Conservation (phyloP, 345 rosid genomes). For the Corchorus capsularis region DNA sequence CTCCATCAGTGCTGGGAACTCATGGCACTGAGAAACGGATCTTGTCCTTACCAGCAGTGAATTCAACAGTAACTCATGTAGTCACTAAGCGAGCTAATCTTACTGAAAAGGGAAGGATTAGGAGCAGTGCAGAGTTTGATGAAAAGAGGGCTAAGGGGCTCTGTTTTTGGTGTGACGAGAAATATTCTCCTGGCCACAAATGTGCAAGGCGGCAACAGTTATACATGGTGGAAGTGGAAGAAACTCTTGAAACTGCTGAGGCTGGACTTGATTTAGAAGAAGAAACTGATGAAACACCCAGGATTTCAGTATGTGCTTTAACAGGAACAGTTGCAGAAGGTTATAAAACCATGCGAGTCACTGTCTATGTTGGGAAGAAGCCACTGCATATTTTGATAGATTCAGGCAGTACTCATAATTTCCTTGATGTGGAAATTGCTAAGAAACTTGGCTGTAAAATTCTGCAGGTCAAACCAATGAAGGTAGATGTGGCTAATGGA, state of each 20-base stretch:
- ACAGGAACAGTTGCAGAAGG: neutral
- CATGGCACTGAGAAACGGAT: no score
- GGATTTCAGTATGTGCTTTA: neutral
- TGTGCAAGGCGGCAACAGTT: no score
- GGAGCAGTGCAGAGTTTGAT: no score
- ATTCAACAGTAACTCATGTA: no score
- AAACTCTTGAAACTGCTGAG: neutral
- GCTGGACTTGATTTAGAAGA: neutral
- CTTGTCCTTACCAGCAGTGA: no score
- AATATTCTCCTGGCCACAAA: no score
- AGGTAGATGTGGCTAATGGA: neutral
- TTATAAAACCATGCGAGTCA: neutral
- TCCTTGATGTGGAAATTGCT: neutral
- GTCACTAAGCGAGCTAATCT: no score
- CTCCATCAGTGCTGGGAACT: no score
- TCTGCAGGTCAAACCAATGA: neutral
- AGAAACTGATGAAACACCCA: neutral
- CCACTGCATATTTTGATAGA: neutral
- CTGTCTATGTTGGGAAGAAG: neutral
- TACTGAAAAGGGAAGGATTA: no score
- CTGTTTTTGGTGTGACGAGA: no score
- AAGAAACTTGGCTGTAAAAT: neutral
- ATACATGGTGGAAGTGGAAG: neutral
- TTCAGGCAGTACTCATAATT: neutral
- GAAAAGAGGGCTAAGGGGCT: no score